phyloP scores from a whole-genome alignment of 345 rosid genomes.

The Eucalyptus victrix region DNA sequence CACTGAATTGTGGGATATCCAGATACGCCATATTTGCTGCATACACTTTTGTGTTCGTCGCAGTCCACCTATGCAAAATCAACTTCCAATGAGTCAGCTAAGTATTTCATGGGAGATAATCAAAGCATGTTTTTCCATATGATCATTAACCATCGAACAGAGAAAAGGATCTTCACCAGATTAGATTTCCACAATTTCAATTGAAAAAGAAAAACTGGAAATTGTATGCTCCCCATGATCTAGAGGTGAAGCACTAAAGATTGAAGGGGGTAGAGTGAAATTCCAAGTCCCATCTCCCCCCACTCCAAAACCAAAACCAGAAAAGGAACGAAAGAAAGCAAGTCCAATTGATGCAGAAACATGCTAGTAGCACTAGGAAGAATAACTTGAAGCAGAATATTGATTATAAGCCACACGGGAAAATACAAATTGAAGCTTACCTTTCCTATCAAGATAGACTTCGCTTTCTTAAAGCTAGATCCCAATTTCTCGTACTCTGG shows the following conservation, averaged over 20 bases:
- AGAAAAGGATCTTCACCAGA: not conserved
- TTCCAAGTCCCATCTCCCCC: not conserved
- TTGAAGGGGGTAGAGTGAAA: not conserved
- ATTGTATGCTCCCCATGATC: not conserved
- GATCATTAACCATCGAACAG: not conserved
- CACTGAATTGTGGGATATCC: slow-evolving; percentile 96
- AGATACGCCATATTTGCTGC: slow-evolving; percentile 85
- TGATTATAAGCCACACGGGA: not conserved
- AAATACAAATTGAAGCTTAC: slow-evolving; percentile 9
- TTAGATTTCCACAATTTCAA: not conserved
- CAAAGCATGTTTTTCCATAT: not conserved
- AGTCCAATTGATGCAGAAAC: not conserved
- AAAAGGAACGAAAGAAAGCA: not conserved
- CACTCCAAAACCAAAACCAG: not conserved
- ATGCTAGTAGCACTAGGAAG: not conserved
- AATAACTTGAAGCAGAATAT: not conserved
- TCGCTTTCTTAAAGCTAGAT: slow-evolving; percentile 80
- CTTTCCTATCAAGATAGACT: slow-evolving; percentile 88
- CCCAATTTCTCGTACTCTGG: slow-evolving; percentile 95
- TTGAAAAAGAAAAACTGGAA: not conserved
- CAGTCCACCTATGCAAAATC: slow-evolving; percentile 68
- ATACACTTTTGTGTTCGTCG: slow-evolving; percentile 85
- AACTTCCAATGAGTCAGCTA: not conserved
- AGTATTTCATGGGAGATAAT: not conserved
- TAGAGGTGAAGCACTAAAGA: not conserved